phyloP scores from a whole-genome alignment of 192 early-diverging fungal species.

The Rhizophagus clarus region DNA sequence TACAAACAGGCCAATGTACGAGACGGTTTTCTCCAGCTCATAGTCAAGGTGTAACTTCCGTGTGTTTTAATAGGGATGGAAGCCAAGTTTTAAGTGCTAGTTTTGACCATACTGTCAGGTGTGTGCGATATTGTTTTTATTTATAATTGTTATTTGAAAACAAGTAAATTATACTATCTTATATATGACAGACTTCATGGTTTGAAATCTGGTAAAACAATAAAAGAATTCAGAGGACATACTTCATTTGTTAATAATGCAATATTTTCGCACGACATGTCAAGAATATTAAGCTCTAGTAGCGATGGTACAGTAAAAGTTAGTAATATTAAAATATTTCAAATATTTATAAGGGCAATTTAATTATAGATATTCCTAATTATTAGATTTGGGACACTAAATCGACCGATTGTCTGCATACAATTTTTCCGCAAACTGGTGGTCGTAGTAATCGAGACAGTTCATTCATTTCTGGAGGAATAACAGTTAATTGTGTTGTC shows the following conservation, averaged over 20 bases:
- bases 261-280: conserved; percentile 70
- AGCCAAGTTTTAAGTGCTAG: conserved; percentile 79
- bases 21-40: conserved; percentile 82
- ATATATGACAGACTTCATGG: conserved; percentile 76
- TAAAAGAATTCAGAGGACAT: conserved; percentile 93
- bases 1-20: conserved; percentile 71
- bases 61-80: conserved; percentile 78
- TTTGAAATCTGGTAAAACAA: conserved; percentile 87
- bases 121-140: neutral
- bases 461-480: conserved; percentile 53
- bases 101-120: conserved; percentile 79
- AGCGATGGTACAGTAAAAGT: conserved; percentile 89
- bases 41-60: conserved; percentile 77
- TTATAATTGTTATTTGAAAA: neutral
- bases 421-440: conserved; percentile 54
- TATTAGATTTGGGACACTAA: conserved; percentile 88
- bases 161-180: neutral
- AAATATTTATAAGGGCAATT: neutral
- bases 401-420: conserved; percentile 65
- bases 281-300: conserved; percentile 74
- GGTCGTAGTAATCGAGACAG: conserved; percentile 44
- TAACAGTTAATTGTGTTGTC: conserved; percentile 61
- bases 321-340: neutral
- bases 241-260: conserved; percentile 85
- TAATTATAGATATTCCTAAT: neutral